Evolutionary conservation across 2,329 filamentous ascomycete species (phyloP), one percentile per base, ranked within the genome.

Genomic region (Fusarium virguliforme): DNA sequence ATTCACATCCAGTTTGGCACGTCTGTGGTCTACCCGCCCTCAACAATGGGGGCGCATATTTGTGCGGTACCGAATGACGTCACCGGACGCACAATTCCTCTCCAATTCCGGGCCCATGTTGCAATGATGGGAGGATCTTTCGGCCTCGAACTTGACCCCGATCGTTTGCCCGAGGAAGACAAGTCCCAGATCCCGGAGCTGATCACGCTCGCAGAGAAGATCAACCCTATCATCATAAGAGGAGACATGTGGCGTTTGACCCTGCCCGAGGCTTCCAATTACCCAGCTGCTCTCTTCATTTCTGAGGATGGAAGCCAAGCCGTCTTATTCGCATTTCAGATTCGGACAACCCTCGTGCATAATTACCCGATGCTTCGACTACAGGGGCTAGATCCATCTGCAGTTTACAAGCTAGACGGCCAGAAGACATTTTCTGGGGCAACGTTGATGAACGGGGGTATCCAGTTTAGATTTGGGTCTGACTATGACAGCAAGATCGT

Each of bases 81-180:
- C 35, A 90, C 88, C 0, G 78, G 82, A 0, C 87, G 89, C 22
- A 86, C 83, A 1, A 86, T 86, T 2, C 85, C 89, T 0, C 83
- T 91, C 12, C 77, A 78, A 2, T 91, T 91, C 81, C 88, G 90
- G 34, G 88, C 87, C 0, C 89, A 91, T 62, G 89, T 91, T 0
- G 90, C 90, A 6, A 88, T 91, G 82, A 91, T 91, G 89, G 90
- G 90, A 61, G 89, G 89, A 3, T 90, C 88, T 0, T 91, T 91
- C 70, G 90, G 90, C 0, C 84, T 91, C 10, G 89, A 92, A 75
- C 83, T 92, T 8, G 84, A 91, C 73, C 90, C 89, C 0, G 80
- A 79, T 0, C 81, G 85, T 7, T 83, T 90, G 6, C 78, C 79
- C 0, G 81, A 81, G 0, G 84, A 85, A 12, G 89, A 91, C 18